Base-by-base conservation (phyloP, 345 rosid genomes). In the Balakata baccata region DNA sequence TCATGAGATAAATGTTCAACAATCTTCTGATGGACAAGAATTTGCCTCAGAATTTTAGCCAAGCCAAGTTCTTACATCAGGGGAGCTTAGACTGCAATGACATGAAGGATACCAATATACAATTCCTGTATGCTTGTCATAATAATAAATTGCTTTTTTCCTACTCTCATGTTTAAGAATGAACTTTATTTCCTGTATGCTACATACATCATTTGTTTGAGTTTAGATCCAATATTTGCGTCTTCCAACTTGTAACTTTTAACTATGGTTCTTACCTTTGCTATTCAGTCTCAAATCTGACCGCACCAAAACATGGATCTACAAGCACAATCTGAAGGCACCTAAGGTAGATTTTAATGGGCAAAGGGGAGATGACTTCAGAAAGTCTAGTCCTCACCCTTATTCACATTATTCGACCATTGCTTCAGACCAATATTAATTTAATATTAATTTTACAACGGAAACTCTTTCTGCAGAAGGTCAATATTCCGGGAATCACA, bases 401-500 rank as follows among this genome's bases (percentile, higher is more conserved):
- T 22, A 41, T 12, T 23, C 18, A 41, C 8, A 5, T 29, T 13
- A n/a, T 34, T 72, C 59, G 34, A 45, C 34, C 50, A 37, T 45
- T 16, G 14, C 25, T 16, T 16, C 9, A 43, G 61, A 74, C 37
- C n/a, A n/a, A 18, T 20, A 57, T 16, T 16, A 38, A 56, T 20
- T 64, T 85, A n/a, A 18, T 20, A 57, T 16, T 16, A 38, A 56
- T 20, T 64, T 85, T 84, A 92, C 20, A 95, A 86, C 0, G 97
- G 99, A 80, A 95, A 95, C 70, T 89, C 97, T 79, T 88, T 90
- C 83, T 89, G 97, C 57, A 95, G 89, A 63, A 86, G 64, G 74
- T 95, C 98, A 4, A 95, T 90, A 82, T 91, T 95, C 80, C 97
- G 90, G n/a, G 97, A 78, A 83, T 95, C 94, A 65, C 99, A 95